These are phyloP conservation scores for Phytopythium boreale DNA, from an alignment of 352 stramenopile species.

Conservation along the genomic window DNA sequence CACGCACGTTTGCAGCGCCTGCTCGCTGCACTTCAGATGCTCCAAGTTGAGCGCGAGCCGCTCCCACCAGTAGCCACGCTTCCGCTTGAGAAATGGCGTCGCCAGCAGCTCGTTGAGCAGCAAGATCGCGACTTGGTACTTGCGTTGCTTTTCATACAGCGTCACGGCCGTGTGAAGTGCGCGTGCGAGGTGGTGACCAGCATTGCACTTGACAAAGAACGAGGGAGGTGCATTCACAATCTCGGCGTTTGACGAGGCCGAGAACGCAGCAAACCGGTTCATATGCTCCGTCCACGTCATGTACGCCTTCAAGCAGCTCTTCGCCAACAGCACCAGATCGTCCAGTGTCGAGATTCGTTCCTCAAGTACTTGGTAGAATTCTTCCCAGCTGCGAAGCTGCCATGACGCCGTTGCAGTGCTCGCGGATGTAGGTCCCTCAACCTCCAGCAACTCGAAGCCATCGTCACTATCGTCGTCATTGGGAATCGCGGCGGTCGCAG, in stretches of 20 bases:
- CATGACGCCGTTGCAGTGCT: constrained; percentile 21
- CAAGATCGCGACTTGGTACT: constrained; percentile 64
- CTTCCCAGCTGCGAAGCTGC: constrained; percentile 49
- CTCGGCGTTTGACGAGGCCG: not conserved
- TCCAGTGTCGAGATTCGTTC: constrained; percentile 46
- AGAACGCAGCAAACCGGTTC: not conserved
- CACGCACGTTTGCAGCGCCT: constrained; percentile 42
- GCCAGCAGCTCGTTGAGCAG: constrained; percentile 67
- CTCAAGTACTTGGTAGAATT: constrained; percentile 39
- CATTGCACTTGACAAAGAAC: constrained; percentile 70
- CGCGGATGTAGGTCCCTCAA: not conserved
- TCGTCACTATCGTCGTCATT: constrained; percentile 23
- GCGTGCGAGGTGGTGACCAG: constrained; percentile 65
- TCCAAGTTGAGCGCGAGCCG: constrained; percentile 72
- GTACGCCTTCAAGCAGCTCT: constrained; percentile 45
- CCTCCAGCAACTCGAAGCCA: constrained; percentile 12
- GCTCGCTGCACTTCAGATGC: constrained; percentile 56
- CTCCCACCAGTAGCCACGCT: constrained; percentile 74
- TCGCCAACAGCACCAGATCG: constrained; percentile 50
- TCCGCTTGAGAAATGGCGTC: constrained; percentile 47
- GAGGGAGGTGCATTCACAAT: constrained; percentile 15
- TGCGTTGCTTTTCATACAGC: constrained; percentile 75
- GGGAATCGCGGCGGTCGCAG: constrained; percentile 7
- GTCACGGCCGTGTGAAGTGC: constrained; percentile 48
- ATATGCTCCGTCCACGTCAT: constrained; percentile 32